A percentile compares a stretch with the other conserved stretches of the same genome.
phyloP scores from a whole-genome alignment of 192 early-diverging fungal species.

The Umbelopsis vinacea region DNA sequence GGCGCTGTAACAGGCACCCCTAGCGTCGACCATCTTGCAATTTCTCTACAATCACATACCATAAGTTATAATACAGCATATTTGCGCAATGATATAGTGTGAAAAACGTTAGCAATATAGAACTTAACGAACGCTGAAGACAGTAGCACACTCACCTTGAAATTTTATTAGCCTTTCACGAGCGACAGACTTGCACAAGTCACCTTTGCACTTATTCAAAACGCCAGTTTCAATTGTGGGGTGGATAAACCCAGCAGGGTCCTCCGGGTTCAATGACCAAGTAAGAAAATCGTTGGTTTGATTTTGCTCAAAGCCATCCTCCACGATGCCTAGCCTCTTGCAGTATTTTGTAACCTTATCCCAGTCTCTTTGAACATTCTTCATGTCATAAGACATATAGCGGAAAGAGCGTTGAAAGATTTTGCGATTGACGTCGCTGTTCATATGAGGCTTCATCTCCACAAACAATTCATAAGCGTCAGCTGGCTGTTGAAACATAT shows the following conservation, averaged over 20 bases:
- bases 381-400: conserved; percentile 61
- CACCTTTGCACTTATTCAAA: conserved; percentile 24
- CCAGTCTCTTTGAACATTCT: conserved; percentile 70
- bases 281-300: conserved; percentile 64
- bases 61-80: neutral
- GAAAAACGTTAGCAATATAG: neutral
- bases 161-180: neutral
- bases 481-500: conserved; percentile 56
- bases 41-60: neutral
- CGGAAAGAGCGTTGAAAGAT: conserved; percentile 65
- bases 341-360: conserved; percentile 65
- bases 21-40: conserved; percentile 40
- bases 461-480: conserved; percentile 55
- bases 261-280: conserved; percentile 40
- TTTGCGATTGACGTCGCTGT: conserved; percentile 53
- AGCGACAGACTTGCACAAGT: neutral
- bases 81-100: neutral
- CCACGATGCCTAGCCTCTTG: conserved; percentile 62
- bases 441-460: conserved; percentile 65
- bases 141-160: neutral
- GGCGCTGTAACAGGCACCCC: conserved; percentile 37
- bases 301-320: conserved; percentile 60
- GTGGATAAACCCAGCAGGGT: conserved; percentile 31
- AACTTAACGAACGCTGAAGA: neutral
- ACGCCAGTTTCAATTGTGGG: conserved; percentile 46